These are phyloP conservation scores for Decorospora gaudefroyi DNA, from an alignment of 2,329 filamentous ascomycete species.

Conservation along the genomic window DNA sequence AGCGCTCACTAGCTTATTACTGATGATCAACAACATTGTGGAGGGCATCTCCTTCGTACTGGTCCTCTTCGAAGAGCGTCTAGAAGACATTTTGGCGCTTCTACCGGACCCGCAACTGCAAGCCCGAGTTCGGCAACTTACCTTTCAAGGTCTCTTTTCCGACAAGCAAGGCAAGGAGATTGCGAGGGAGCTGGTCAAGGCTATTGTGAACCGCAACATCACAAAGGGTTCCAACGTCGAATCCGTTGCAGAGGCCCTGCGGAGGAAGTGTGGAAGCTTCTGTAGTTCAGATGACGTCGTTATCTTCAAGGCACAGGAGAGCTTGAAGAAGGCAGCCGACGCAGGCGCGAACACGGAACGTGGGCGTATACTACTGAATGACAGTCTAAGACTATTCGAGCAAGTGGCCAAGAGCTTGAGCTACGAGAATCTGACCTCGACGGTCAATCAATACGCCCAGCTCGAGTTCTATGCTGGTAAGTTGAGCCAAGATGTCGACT, in stretches of 20 bases:
- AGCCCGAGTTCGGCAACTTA: slow-evolving; percentile 73
- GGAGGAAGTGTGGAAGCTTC: slow-evolving; percentile 92
- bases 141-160: slow-evolving; percentile 86
- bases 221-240: slow-evolving; percentile 96
- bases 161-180: slow-evolving; percentile 79
- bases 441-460: slow-evolving; percentile 76
- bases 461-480: slow-evolving; percentile 83
- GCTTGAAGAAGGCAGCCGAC: slow-evolving; percentile 85
- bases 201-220: slow-evolving; percentile 97
- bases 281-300: slow-evolving; percentile 96
- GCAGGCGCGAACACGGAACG: slow-evolving; percentile 73
- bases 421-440: slow-evolving; percentile 76
- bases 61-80: slow-evolving; percentile 90
- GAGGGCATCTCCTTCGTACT: slow-evolving; percentile 96
- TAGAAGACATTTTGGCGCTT: slow-evolving; percentile 81
- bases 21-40: slow-evolving; percentile 85
- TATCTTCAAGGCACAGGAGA: slow-evolving; percentile 97
- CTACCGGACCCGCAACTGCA: slow-evolving; percentile 69
- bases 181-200: slow-evolving; percentile 92
- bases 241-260: slow-evolving; percentile 91
- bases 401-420: slow-evolving; percentile 84
- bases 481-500: background rate
- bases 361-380: slow-evolving; percentile 79
- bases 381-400: slow-evolving; percentile 85
- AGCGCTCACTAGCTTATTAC: slow-evolving; percentile 82